Conservation (phyloP, 352 stramenopile genomes). For the Elongisporangium senticosum region DNA sequence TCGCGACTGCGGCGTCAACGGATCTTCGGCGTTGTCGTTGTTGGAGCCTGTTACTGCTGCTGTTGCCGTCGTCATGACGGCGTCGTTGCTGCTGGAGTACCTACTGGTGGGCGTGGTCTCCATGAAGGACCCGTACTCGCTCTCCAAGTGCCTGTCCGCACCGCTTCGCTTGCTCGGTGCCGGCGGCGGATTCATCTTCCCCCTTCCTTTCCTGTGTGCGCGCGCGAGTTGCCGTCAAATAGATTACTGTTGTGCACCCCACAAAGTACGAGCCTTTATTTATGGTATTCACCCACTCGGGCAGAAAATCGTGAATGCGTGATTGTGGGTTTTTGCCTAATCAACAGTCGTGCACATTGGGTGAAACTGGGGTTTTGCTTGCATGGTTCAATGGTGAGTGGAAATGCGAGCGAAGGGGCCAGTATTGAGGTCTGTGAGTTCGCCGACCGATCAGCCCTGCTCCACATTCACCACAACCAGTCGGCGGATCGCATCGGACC, state of each 20-base stretch:
- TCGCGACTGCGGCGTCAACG: constrained; percentile 41
- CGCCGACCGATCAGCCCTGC: neutral
- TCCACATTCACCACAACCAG: neutral
- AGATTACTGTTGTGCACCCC: neutral
- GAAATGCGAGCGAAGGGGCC: no score
- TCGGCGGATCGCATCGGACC: neutral
- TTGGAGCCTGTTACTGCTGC: constrained; percentile 16
- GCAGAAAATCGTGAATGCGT: no score
- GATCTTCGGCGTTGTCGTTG: constrained; percentile 22
- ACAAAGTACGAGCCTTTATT: neutral
- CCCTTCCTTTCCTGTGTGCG: neutral
- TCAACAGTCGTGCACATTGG: neutral
- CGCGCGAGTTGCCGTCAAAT: no score
- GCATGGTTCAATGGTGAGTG: no score
- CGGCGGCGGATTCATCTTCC: neutral
- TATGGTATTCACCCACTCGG: neutral
- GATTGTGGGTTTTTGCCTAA: neutral
- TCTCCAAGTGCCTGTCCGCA: neutral
- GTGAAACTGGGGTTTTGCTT: neutral
- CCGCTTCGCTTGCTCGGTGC: neutral
- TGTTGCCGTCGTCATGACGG: constrained; percentile 9
- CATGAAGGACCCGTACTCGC: constrained; percentile 3
- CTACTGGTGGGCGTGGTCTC: constrained; percentile 23
- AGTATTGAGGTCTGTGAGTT: neutral
- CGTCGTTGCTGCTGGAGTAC: neutral